phyloP scores from a whole-genome alignment of 2,329 filamentous ascomycete genomes.

The Bipolaris bicolor region DNA sequence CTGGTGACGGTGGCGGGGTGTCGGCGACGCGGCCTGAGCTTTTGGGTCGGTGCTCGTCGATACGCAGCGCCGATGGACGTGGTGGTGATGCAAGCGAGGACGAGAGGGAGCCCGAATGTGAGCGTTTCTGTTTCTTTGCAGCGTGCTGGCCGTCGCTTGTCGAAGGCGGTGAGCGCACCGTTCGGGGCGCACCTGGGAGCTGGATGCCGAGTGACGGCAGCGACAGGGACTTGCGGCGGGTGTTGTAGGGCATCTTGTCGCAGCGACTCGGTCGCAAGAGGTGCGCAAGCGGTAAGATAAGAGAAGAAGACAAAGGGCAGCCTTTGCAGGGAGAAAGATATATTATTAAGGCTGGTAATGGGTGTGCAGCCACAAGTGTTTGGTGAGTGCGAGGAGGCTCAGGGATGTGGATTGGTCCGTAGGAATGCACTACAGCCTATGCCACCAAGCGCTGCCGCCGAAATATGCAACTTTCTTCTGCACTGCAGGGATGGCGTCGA shows the following conservation, averaged over 20 bases:
- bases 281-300: conserved; percentile 11
- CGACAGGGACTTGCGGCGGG: conserved; percentile 92
- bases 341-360: conserved; percentile 37
- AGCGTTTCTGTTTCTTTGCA: conserved; percentile 73
- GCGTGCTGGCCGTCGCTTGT: conserved; percentile 62
- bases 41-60: conserved; percentile 54
- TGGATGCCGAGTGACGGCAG: conserved; percentile 92
- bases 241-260: conserved; percentile 86
- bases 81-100: conserved; percentile 54
- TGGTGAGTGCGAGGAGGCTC: conserved; percentile 39
- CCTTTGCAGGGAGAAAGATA: conserved; percentile 16
- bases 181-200: conserved; percentile 63
- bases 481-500: conserved; percentile 21
- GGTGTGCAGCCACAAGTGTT: conserved; percentile 35
- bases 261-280: conserved; percentile 17
- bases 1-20: conserved; percentile 80
- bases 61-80: conserved; percentile 54
- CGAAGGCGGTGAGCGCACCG: conserved; percentile 61
- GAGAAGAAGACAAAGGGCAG: conserved; percentile 9
- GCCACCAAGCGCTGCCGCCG: conserved; percentile 36
- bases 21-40: conserved; percentile 59
- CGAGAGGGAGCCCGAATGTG: conserved; percentile 62
- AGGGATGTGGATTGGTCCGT: conserved; percentile 44
- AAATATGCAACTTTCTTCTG: conserved; percentile 41
- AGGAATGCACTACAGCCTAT: conserved; percentile 45